A percentile compares a stretch with the other conserved stretches of the same genome.
These are phyloP conservation scores for Aspergillus mulundensis DNA, from an alignment of 495 filamentous ascomycete genomes.

Conservation along the genomic window DNA sequence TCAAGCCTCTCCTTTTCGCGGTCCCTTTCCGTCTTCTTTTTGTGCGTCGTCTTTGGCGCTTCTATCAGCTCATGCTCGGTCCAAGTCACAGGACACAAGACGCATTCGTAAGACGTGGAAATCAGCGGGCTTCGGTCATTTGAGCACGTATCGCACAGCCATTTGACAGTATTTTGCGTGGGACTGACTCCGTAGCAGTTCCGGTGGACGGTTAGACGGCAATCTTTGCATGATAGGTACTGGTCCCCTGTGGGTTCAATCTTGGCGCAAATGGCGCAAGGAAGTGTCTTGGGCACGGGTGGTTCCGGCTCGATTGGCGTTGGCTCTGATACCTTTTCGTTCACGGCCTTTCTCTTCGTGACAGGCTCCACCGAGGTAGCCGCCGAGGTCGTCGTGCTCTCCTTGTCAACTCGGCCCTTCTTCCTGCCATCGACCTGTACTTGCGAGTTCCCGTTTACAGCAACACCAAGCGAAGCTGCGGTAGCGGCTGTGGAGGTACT, in stretches of 20 bases:
- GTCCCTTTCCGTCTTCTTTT: constrained; percentile 92
- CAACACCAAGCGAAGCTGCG: constrained; percentile 42
- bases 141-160: constrained; percentile 92
- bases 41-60: constrained; percentile 74
- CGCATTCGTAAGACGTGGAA: constrained; percentile 87
- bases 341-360: constrained; percentile 56
- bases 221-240: constrained; percentile 74
- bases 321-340: constrained; percentile 53
- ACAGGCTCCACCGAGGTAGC: constrained; percentile 43
- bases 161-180: constrained; percentile 67
- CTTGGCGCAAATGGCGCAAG: constrained; percentile 80
- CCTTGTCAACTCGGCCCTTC: constrained; percentile 52
- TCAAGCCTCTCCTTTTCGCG: constrained; percentile 82
- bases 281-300: constrained; percentile 69
- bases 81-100: constrained; percentile 73
- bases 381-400: constrained; percentile 45
- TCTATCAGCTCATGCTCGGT: constrained; percentile 81
- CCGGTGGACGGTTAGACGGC: constrained; percentile 87
- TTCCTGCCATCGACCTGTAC: constrained; percentile 56
- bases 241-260: constrained; percentile 69
- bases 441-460: constrained; percentile 38
- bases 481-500: constrained; percentile 43
- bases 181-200: constrained; percentile 84
- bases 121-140: constrained; percentile 87
- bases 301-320: constrained; percentile 64